phyloP scores from a whole-genome alignment of 2,329 filamentous ascomycete species.

The Verticillium longisporum region DNA sequence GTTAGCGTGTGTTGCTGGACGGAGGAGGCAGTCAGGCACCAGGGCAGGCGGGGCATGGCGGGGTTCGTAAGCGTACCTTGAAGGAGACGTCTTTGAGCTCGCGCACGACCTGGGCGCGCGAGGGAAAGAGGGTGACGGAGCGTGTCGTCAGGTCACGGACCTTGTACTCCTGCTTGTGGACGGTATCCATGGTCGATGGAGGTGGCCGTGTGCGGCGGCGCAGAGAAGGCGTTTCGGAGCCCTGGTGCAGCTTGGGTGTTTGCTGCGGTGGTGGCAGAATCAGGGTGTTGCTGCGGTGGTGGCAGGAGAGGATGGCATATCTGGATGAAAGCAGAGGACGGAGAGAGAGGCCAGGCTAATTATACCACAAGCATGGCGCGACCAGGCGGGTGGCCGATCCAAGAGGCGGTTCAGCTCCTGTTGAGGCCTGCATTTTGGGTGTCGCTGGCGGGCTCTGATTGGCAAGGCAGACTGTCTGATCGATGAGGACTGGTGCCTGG shows the following conservation, averaged over 20 bases:
- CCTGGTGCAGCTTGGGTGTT: too few relatives aligned
- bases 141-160: constrained; percentile 52
- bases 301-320: background rate
- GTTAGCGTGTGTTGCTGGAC: constrained; percentile 25
- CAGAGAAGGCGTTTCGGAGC: too few relatives aligned
- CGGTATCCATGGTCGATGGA: constrained; percentile 25
- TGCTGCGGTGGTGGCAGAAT: too few relatives aligned
- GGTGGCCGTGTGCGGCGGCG: too few relatives aligned
- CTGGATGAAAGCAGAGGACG: background rate
- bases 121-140: constrained; percentile 57
- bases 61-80: constrained; percentile 22
- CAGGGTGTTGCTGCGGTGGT: background rate
- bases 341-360: background rate
- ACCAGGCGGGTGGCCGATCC: background rate
- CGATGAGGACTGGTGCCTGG: background rate
- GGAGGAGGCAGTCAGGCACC: constrained; percentile 9
- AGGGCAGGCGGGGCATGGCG: too few relatives aligned
- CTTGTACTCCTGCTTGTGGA: constrained; percentile 41
- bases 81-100: constrained; percentile 50
- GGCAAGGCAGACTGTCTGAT: background rate
- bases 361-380: background rate
- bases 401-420: background rate
- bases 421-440: background rate
- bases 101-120: constrained; percentile 51
- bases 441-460: background rate